These are phyloP conservation scores for Ochetophila trinervis DNA, from an alignment of 306 rosid species.

Conservation along the genomic window DNA sequence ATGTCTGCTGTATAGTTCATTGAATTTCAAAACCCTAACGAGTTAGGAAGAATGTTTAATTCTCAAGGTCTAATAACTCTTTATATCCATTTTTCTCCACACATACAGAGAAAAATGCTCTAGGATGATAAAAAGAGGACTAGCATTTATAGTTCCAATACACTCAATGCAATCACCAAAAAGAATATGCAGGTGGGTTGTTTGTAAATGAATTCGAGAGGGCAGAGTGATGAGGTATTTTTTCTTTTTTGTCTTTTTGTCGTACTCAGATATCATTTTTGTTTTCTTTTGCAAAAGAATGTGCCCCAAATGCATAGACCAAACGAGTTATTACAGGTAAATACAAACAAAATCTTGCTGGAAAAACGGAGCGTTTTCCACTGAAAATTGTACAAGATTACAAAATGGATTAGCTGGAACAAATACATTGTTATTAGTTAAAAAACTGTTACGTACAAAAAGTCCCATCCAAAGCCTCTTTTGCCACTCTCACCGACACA, in stretches of 20 bases:
- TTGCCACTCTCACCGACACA: constrained; percentile 23
- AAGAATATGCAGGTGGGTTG: too few relatives aligned
- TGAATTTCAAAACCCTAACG: too few relatives aligned
- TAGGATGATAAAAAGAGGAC: too few relatives aligned
- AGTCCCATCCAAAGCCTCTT: background rate
- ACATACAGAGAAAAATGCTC: too few relatives aligned
- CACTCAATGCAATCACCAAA: too few relatives aligned
- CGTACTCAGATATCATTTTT: background rate
- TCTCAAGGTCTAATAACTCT: too few relatives aligned
- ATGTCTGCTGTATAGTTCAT: too few relatives aligned
- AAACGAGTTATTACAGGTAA: constrained; percentile 18
- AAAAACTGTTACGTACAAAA: background rate
- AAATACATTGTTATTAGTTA: background rate
- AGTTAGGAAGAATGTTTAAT: too few relatives aligned
- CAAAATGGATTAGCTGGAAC: constrained; percentile 16
- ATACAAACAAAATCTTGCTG: constrained; percentile 31
- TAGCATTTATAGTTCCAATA: too few relatives aligned
- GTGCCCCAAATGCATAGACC: constrained; percentile 11
- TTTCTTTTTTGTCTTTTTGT: background rate
- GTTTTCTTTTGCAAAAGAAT: background rate
- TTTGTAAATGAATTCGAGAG: too few relatives aligned
- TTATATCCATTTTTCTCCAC: too few relatives aligned
- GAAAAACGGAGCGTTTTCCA: constrained; percentile 14
- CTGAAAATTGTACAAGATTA: background rate
- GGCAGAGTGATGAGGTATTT: background rate